Evolutionary conservation across 768 basidiomycete species (phyloP).

Genomic region (Termitomyces eurrhizus): DNA sequence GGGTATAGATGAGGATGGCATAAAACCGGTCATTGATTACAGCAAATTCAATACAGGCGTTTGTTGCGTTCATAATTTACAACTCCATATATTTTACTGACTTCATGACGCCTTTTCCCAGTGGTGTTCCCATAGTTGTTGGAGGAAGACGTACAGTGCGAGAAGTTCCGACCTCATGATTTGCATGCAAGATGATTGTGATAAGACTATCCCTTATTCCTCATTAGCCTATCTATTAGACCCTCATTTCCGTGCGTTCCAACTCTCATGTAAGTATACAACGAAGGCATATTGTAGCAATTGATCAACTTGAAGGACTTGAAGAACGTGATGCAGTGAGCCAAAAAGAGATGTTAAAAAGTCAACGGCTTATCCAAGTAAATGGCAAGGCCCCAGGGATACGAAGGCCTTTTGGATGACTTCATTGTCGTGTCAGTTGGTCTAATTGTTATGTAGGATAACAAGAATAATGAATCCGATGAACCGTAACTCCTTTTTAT

Average conservation of each 20-base stretch:
- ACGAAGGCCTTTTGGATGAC: constrained; percentile 23
- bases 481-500: constrained; percentile 18
- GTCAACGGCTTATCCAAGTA: constrained; percentile 25
- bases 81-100: constrained; percentile 4
- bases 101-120: constrained; percentile 9
- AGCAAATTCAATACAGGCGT: not conserved
- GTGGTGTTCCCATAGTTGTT: not conserved
- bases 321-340: constrained; percentile 24
- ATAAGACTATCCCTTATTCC: constrained; percentile 20
- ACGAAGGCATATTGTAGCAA: constrained; percentile 17
- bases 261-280: constrained; percentile 11
- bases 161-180: constrained; percentile 12
- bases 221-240: constrained; percentile 28
- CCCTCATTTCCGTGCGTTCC: constrained; percentile 21
- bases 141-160: constrained; percentile 10
- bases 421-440: constrained; percentile 32
- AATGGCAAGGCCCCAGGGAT: constrained; percentile 23
- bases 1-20: too few relatives aligned
- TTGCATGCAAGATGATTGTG: constrained; percentile 9
- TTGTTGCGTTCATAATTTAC: constrained; percentile 10
- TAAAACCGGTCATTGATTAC: not conserved
- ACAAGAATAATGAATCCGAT: constrained; percentile 13
- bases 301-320: constrained; percentile 10
- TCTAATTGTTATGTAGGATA: not conserved
- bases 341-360: constrained; percentile 26